Conservation (phyloP, 257 asterid genomes). For the Ophiorrhiza pumila region DNA sequence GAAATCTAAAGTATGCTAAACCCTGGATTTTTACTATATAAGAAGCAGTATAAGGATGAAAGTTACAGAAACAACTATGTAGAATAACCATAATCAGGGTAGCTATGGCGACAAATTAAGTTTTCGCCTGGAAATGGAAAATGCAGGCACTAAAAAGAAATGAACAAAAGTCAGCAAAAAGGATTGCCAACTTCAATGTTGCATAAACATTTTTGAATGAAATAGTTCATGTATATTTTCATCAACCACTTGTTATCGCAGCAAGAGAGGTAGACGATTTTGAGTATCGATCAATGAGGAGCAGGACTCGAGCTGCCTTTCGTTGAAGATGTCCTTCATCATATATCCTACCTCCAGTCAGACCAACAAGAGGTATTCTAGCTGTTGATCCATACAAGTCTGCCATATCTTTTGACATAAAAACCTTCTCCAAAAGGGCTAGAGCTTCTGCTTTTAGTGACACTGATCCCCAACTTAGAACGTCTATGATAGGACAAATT, state of each 20-base stretch:
- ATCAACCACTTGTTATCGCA: constrained; percentile 30
- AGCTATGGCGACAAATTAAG: too few relatives aligned
- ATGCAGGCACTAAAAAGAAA: too few relatives aligned
- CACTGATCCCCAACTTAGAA: constrained; percentile 56
- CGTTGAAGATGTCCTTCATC: constrained; percentile 55
- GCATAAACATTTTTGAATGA: too few relatives aligned
- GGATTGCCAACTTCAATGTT: too few relatives aligned
- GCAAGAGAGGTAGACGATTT: constrained; percentile 46
- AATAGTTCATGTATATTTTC: too few relatives aligned
- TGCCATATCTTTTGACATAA: constrained; percentile 50
- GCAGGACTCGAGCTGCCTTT: constrained; percentile 54
- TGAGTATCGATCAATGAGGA: constrained; percentile 48
- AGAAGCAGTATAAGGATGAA: too few relatives aligned
- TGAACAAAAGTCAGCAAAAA: too few relatives aligned
- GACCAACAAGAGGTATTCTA: constrained; percentile 35
- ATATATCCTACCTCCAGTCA: constrained; percentile 42
- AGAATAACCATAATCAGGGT: too few relatives aligned
- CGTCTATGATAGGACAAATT: constrained; percentile 38
- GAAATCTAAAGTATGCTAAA: too few relatives aligned
- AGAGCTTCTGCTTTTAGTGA: constrained; percentile 54
- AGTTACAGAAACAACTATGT: too few relatives aligned
- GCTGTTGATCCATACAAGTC: constrained; percentile 45
- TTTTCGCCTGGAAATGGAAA: too few relatives aligned
- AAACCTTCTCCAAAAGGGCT: constrained; percentile 47
- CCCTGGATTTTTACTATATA: too few relatives aligned